A percentile compares a stretch with the other conserved stretches of the same genome.
These are phyloP conservation scores for Gossypium herbaceum DNA, from an alignment of 345 rosid species.

Conservation along the genomic window DNA sequence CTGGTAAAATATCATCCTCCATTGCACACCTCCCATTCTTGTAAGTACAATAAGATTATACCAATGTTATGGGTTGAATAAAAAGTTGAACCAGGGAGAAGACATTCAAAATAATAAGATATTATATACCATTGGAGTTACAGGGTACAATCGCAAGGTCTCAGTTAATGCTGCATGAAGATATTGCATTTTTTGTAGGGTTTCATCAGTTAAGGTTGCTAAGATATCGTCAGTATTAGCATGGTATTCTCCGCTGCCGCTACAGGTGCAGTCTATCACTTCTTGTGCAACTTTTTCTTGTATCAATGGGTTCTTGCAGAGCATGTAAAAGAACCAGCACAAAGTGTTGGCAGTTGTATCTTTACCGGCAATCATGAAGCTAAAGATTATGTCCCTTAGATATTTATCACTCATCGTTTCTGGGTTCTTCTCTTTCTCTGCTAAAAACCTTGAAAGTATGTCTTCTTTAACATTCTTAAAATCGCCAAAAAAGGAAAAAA, in stretches of 20 bases:
- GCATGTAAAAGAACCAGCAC: constrained; percentile 74
- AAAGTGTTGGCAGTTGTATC: constrained; percentile 57
- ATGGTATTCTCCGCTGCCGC: constrained; percentile 13
- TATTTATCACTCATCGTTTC: constrained; percentile 54
- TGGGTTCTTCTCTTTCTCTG: constrained; percentile 55
- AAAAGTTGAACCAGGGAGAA: too few relatives aligned
- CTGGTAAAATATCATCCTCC: constrained; percentile 63
- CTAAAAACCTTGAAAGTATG: constrained; percentile 58
- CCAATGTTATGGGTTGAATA: too few relatives aligned
- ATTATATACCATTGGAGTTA: constrained; percentile 49
- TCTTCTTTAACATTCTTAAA: constrained; percentile 50
- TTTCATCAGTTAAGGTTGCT: constrained; percentile 34
- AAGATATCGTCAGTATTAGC: constrained; percentile 34
- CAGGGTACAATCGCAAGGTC: constrained; percentile 69
- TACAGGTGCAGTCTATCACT: constrained; percentile 34
- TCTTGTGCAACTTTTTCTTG: constrained; percentile 64
- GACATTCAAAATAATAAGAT: too few relatives aligned
- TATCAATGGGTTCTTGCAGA: constrained; percentile 62
- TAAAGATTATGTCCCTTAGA: constrained; percentile 64
- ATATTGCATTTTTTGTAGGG: constrained; percentile 61
- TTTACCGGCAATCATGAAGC: constrained; percentile 70
- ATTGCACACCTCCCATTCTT: constrained; percentile 65
- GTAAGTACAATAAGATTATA: too few relatives aligned
- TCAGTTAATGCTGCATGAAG: constrained; percentile 78
- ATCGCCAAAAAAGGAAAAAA: too few relatives aligned